Evolutionary conservation across 495 filamentous ascomycete species (phyloP).

Genomic region (Aspergillus biplanus): DNA sequence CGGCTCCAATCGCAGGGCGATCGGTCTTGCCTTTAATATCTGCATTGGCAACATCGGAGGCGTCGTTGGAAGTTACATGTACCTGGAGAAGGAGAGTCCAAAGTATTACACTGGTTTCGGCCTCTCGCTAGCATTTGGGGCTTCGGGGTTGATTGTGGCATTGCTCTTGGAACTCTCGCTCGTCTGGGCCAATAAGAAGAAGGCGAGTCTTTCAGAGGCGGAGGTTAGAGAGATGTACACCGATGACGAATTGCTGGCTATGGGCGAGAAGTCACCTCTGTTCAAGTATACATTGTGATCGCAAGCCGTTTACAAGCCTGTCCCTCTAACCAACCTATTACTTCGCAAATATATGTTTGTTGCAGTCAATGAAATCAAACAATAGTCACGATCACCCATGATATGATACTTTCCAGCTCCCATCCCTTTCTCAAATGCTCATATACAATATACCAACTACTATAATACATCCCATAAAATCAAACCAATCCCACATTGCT

Average conservation of each 20-base stretch:
- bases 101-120: constrained; percentile 41
- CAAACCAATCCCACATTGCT: too few species aligned
- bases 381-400: too few species aligned
- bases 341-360: background rate
- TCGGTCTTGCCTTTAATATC: constrained; percentile 40
- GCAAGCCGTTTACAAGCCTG: background rate
- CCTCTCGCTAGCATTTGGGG: constrained; percentile 31
- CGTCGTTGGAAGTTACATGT: constrained; percentile 42
- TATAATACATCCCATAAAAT: too few species aligned
- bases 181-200: constrained; percentile 29
- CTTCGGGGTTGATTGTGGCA: constrained; percentile 25
- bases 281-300: constrained; percentile 40
- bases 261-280: constrained; percentile 48
- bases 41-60: constrained; percentile 42
- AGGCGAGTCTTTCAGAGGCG: constrained; percentile 29
- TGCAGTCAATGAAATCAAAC: background rate
- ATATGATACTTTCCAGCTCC: too few species aligned
- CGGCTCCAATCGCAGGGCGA: constrained; percentile 37
- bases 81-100: constrained; percentile 33
- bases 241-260: constrained; percentile 40
- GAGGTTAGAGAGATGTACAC: constrained; percentile 38
- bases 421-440: too few species aligned
- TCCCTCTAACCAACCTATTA: background rate
- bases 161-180: constrained; percentile 28
- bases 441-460: too few species aligned